Conservation (phyloP, 495 filamentous ascomycete genomes). For the Daldinia loculata region DNA sequence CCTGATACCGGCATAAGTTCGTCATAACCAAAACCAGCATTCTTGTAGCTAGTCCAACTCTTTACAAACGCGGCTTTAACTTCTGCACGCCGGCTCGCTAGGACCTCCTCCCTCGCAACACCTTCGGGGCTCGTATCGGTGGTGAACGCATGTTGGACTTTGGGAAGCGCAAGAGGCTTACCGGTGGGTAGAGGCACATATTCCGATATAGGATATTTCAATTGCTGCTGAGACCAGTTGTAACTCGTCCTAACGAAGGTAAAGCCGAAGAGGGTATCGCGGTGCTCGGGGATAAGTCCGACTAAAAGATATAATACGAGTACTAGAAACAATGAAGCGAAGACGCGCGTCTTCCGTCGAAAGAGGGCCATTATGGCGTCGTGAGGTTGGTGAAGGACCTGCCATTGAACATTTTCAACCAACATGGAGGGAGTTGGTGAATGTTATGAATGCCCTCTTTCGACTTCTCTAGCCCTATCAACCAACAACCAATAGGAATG, state of each 20-base stretch:
- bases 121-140: slow-evolving; percentile 45
- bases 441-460: background rate
- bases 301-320: slow-evolving; percentile 42
- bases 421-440: slow-evolving; percentile 39
- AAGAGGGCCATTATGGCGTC: slow-evolving; percentile 40
- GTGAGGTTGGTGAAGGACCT: slow-evolving; percentile 37
- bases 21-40: slow-evolving; percentile 79
- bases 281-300: slow-evolving; percentile 43
- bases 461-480: slow-evolving; percentile 16
- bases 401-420: slow-evolving; percentile 45
- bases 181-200: slow-evolving; percentile 50
- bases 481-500: slow-evolving; percentile 10
- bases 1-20: slow-evolving; percentile 73
- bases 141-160: slow-evolving; percentile 53
- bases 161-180: slow-evolving; percentile 46
- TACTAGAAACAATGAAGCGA: slow-evolving; percentile 26
- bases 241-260: slow-evolving; percentile 50
- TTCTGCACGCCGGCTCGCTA: slow-evolving; percentile 54
- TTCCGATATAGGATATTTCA: slow-evolving; percentile 48
- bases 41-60: slow-evolving; percentile 80
- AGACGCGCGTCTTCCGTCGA: slow-evolving; percentile 43
- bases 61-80: slow-evolving; percentile 76
- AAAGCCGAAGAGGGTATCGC: slow-evolving; percentile 44
- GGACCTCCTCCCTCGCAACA: slow-evolving; percentile 48
- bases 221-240: slow-evolving; percentile 53